Evolutionary conservation across 1,284 basidiomycete species (phyloP), one percentile per base, ranked within the genome.

Genomic region (Heterobasidion occidentale): DNA sequence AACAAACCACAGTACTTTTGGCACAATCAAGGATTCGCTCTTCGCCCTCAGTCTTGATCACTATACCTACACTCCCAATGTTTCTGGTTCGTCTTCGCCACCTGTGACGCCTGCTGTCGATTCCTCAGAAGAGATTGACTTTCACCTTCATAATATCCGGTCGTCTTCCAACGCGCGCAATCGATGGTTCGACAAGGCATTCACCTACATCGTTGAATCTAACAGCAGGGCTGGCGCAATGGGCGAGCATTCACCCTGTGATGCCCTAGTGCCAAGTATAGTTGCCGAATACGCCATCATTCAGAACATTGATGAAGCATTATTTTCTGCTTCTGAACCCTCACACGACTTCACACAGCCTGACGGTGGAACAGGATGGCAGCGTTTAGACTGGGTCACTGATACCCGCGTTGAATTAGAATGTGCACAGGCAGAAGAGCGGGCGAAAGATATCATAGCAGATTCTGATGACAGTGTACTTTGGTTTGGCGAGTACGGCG

Each of bases 181-280:
- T 67, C 79, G 96, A 49, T 98, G 94, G 84, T 93, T 89, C 70
- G 96, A 99, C 76, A 98, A 98, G 74, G 81, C 89, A 2, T 81
- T 91, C 47, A 86, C 86, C 7, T 72, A 98, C 57, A 80, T 91
- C 51, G 85, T 98, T 46, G 94, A 98, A 71, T 85, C 87, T 12
- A 92, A 88, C 60, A 87, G 89, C 1, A 84, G 92, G 46, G 90
- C 92, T 3, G 92, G 92, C 44, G 88, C 92, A 55, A 86, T 86
- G 66, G 96, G 96, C 34, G 96, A 98, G 73, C 95, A 98, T 71
- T 92, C 92, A 3, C 90, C 92, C 0, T 88, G 89, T 56, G 96
- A 98, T 62, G 95, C 95, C 1, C 76, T 98, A 9, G 86, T 97
- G 1, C 94, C 95, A 0, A 92, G 90, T 61, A 90, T 95, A 53